These are phyloP conservation scores for Hypoxylon sp. DNA, from an alignment of 2,329 filamentous ascomycete genomes.

Conservation along the genomic window DNA sequence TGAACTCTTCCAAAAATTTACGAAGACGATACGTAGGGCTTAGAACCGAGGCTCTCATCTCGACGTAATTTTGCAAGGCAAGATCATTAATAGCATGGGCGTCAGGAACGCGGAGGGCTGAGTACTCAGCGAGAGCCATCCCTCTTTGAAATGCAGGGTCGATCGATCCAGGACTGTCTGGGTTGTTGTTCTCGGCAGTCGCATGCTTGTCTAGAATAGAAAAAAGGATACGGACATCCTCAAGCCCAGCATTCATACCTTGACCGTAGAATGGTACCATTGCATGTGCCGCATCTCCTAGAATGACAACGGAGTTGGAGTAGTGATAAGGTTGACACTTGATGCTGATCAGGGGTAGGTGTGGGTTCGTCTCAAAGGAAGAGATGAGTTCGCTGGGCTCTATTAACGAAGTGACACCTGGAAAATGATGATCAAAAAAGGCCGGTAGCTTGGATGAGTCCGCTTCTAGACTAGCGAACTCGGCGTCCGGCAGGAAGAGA, in stretches of 20 bases:
- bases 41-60: slow-evolving; percentile 91
- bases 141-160: slow-evolving; percentile 74
- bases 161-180: slow-evolving; percentile 35
- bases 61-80: slow-evolving; percentile 89
- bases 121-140: slow-evolving; percentile 83
- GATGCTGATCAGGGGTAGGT: slow-evolving; percentile 92
- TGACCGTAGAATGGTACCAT: slow-evolving; percentile 99
- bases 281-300: slow-evolving; percentile 95
- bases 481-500: slow-evolving; percentile 82
- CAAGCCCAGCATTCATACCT: slow-evolving; percentile 96
- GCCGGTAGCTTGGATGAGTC: slow-evolving; percentile 71
- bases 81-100: slow-evolving; percentile 93
- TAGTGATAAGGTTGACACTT: slow-evolving; percentile 94
- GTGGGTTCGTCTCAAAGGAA: slow-evolving; percentile 86
- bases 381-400: slow-evolving; percentile 75
- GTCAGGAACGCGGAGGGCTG: slow-evolving; percentile 79
- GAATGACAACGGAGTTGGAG: slow-evolving; percentile 80
- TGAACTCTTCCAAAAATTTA: slow-evolving; percentile 87
- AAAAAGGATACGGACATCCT: slow-evolving; percentile 93
- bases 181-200: slow-evolving; percentile 62
- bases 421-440: slow-evolving; percentile 89
- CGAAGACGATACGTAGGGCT: slow-evolving; percentile 82
- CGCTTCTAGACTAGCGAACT: slow-evolving; percentile 78
- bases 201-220: slow-evolving; percentile 80
- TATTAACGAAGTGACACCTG: slow-evolving; percentile 84